A percentile compares a stretch with the other conserved stretches of the same genome.
These are phyloP conservation scores for Salix exigua DNA, from an alignment of 345 rosid genomes.

Conservation along the genomic window DNA sequence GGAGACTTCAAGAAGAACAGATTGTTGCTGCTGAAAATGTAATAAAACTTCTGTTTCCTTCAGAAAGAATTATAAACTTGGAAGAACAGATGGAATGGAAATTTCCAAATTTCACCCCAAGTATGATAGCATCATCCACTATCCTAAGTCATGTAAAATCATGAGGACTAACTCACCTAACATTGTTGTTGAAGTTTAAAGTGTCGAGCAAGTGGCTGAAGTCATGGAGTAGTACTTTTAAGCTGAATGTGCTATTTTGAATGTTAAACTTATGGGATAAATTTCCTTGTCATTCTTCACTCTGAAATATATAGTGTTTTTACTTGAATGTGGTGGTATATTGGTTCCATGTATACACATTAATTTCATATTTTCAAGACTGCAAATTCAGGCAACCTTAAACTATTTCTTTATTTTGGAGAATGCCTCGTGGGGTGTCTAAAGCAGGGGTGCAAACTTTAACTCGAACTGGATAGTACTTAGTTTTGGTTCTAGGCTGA, in stretches of 20 bases:
- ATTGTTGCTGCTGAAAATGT: constrained; percentile 56
- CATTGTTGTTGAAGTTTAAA: not conserved
- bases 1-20: constrained; percentile 47
- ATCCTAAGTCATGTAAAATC: constrained; percentile 45
- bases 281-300: not conserved
- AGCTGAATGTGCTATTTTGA: not conserved
- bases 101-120: constrained; percentile 40
- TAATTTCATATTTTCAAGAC: no score
- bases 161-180: constrained; percentile 3
- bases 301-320: not conserved
- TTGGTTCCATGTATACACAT: not conserved
- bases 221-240: not conserved
- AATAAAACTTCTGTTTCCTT: constrained; percentile 51
- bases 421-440: no score
- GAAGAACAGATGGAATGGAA: constrained; percentile 12
- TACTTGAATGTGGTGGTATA: not conserved
- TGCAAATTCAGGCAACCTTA: no score
- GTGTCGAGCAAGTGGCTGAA: not conserved
- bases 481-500: no score
- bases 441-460: no score
- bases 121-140: constrained; percentile 63
- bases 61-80: constrained; percentile 15
- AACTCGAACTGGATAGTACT: no score
- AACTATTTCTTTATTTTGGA: no score
- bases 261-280: not conserved